phyloP scores from a whole-genome alignment of 2,329 filamentous ascomycete species.

The Colletotrichum kahawae region DNA sequence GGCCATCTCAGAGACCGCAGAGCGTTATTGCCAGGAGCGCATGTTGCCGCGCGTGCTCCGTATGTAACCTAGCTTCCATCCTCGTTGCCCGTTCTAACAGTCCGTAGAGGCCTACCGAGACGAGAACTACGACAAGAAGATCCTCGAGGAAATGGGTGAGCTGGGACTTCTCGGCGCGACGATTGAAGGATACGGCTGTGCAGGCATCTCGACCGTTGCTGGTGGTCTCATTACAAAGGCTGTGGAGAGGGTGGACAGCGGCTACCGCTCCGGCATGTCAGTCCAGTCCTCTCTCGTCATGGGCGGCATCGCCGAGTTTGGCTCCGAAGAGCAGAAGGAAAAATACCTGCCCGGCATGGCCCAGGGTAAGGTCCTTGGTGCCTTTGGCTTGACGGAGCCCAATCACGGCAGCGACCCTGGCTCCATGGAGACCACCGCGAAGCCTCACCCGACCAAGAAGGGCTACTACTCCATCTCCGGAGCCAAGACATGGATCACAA shows the following conservation, averaged over 20 bases:
- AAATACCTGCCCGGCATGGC: slow-evolving; percentile 82
- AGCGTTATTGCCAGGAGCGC: slow-evolving; percentile 91
- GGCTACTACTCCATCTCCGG: slow-evolving; percentile 82
- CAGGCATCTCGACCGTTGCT: slow-evolving; percentile 85
- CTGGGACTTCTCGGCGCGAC: slow-evolving; percentile 86
- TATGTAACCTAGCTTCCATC: slow-evolving; percentile 47
- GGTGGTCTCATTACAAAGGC: slow-evolving; percentile 90
- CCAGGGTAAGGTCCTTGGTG: slow-evolving; percentile 81
- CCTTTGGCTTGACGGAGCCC: slow-evolving; percentile 89
- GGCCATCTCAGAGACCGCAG: slow-evolving; percentile 87
- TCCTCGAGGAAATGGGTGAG: slow-evolving; percentile 91
- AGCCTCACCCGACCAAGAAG: slow-evolving; percentile 81
- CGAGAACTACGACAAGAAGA: slow-evolving; percentile 84
- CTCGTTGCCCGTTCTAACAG: not conserved
- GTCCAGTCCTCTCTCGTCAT: slow-evolving; percentile 93
- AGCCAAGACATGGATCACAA: slow-evolving; percentile 94
- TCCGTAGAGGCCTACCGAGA: slow-evolving; percentile 78
- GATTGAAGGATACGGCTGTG: slow-evolving; percentile 87
- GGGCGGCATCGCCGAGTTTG: slow-evolving; percentile 90
- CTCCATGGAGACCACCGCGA: slow-evolving; percentile 88
- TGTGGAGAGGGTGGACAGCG: slow-evolving; percentile 89
- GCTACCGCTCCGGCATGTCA: slow-evolving; percentile 91
- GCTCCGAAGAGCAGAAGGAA: slow-evolving; percentile 86
- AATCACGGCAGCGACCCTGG: slow-evolving; percentile 93
- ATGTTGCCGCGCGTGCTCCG: slow-evolving; percentile 85